Evolutionary conservation across 108 stramenopile genomes (phyloP).

Genomic region (Nitzschia inconspicua): DNA sequence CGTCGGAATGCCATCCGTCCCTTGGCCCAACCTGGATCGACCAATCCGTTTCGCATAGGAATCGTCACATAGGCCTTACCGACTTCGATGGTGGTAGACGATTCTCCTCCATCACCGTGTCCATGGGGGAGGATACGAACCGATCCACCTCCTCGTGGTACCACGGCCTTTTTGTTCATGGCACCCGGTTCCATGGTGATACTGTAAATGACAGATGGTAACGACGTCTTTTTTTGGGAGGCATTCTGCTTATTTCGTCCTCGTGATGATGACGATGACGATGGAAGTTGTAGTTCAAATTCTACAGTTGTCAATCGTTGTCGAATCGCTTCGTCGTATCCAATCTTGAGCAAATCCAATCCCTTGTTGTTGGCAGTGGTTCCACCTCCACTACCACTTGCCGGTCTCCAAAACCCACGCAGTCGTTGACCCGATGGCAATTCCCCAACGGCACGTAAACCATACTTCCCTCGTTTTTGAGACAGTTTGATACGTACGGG

Average conservation of each 20-base stretch:
- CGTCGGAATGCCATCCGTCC: conserved; percentile 66
- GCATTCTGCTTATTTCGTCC: too few relatives aligned
- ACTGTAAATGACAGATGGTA: conserved; percentile 60
- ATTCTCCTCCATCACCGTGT: conserved; percentile 14
- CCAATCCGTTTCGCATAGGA: conserved; percentile 64
- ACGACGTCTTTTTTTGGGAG: conserved; percentile 14
- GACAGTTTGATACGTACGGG: conserved; percentile 36
- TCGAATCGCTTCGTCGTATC: conserved; percentile 48
- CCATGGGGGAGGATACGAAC: conserved; percentile 65
- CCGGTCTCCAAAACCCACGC: conserved; percentile 43
- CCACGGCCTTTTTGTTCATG: conserved; percentile 60
- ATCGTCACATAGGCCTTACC: conserved; percentile 52
- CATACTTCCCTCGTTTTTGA: conserved; percentile 25
- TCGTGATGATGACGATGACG: neutral
- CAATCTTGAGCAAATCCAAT: conserved; percentile 19
- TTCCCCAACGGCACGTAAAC: conserved; percentile 30
- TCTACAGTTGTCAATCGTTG: conserved; percentile 32
- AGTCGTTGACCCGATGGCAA: conserved; percentile 31
- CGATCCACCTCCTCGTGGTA: conserved; percentile 52
- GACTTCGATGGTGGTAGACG: conserved; percentile 22
- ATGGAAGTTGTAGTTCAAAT: conserved; percentile 27
- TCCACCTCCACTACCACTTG: neutral
- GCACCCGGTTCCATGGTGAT: conserved; percentile 52
- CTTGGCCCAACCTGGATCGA: conserved; percentile 75
- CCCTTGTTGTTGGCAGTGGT: neutral